Percentiles rank a stretch among this genome's conserved stretches.
Evolutionary conservation across 345 rosid species (phyloP).

Genomic region (Dipteronia dyeriana): DNA sequence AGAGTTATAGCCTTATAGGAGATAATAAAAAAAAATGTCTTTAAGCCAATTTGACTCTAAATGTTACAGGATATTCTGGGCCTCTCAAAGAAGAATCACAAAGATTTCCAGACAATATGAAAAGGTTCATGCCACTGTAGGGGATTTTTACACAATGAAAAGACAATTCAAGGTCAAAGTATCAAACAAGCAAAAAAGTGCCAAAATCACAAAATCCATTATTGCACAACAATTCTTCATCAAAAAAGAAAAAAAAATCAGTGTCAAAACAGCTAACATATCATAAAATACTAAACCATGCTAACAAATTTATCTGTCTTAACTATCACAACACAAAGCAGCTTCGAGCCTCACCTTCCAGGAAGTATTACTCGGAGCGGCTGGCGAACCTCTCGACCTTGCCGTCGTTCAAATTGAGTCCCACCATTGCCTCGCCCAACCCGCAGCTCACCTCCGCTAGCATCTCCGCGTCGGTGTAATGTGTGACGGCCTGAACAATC

Average conservation of each 20-base stretch:
- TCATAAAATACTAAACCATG: not conserved
- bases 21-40: no score
- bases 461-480: constrained; percentile 58
- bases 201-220: not conserved
- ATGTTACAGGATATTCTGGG: no score
- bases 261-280: not conserved
- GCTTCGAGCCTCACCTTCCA: constrained; percentile 12
- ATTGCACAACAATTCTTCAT: not conserved
- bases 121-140: no score
- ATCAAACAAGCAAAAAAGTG: not conserved
- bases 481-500: constrained; percentile 68
- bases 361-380: constrained; percentile 49
- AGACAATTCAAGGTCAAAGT: not conserved
- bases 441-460: constrained; percentile 72
- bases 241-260: not conserved
- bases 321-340: no score
- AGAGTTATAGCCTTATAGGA: no score
- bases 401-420: constrained; percentile 58
- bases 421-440: constrained; percentile 76
- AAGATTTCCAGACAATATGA: no score
- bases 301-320: not conserved
- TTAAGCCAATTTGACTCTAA: no score
- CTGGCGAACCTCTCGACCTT: constrained; percentile 76
- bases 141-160: no score
- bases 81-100: no score